These are phyloP conservation scores for Trichoderma asperelloides DNA, from an alignment of 495 filamentous ascomycete genomes.

Conservation along the genomic window DNA sequence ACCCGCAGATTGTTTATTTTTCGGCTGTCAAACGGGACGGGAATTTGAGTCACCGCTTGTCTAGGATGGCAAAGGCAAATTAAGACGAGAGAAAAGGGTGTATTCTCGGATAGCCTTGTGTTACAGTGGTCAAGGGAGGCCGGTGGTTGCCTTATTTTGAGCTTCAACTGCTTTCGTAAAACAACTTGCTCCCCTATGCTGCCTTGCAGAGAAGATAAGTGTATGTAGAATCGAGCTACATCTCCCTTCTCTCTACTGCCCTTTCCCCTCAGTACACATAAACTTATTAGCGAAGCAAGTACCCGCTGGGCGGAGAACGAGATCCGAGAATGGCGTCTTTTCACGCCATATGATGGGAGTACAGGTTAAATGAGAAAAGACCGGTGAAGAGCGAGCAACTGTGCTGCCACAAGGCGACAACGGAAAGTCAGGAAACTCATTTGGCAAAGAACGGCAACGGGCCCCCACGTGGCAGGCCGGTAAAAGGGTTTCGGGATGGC, in stretches of 20 bases:
- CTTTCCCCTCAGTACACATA: neutral
- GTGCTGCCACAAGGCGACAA: neutral
- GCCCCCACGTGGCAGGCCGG: conserved; percentile 3
- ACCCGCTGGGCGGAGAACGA: neutral
- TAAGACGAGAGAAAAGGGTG: neutral
- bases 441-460: neutral
- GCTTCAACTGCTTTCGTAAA: neutral
- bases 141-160: neutral
- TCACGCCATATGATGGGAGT: neutral
- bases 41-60: neutral
- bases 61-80: neutral
- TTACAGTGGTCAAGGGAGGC: neutral
- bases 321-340: neutral
- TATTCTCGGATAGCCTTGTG: neutral
- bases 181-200: neutral
- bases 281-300: neutral
- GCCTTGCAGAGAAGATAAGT: neutral
- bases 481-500: neutral
- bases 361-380: neutral
- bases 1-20: neutral
- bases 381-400: neutral
- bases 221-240: neutral
- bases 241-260: neutral
- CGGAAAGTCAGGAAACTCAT: neutral
- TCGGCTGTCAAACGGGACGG: neutral